Evolutionary conservation across 2,329 filamentous ascomycete species (phyloP), one percentile per base, ranked within the genome.

Genomic region (Apiospora kogelbergensis): DNA sequence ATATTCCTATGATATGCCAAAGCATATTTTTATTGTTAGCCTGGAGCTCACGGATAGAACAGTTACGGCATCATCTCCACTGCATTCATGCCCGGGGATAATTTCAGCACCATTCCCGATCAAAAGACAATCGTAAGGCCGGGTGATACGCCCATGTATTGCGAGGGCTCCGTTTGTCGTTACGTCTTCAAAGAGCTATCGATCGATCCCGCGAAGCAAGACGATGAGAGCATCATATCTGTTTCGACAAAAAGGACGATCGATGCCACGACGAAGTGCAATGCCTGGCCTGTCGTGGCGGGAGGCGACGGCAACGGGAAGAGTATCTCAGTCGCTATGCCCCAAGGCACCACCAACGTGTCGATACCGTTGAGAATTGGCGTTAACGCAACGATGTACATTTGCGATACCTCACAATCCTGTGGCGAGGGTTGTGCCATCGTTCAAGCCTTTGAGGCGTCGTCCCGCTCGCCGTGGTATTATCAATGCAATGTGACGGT

Each of bases 401-500:
- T 81, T 72, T 80, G 80, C 10, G 73, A 79, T 64, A 72, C 70
- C 0, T 67, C 68, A 9, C 66, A 63, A 9, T 71, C 68, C 6
- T 77, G 78, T 67, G 77, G 73, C 17, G 33, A 70, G 0, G 68
- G 74, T 6, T 80, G 78, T 71, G 74, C 72, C n/a, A n/a, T n/a
- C n/a, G n/a, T n/a, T 66, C 48, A 70, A 17, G 82, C 77, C 2
- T 81, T 84, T 20, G 82, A 84, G 68, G 76, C 81, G 1, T 81
- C 78, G 0, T 26, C 67, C 20, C 67, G 77, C 4, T 68, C 78
- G 5, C 75, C 81, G 0, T 84, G 81, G 81, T 83, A 78, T 68
- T 84, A 84, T 72, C 70, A 67, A 17, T 84, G 82, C 74, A 80
- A 82, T 66, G 75, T 82, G 20, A 80, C 76, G 0, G 65, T 84